Conservation (phyloP, 192 early-diverging fungal genomes). For the Phycomyces nitens region DNA sequence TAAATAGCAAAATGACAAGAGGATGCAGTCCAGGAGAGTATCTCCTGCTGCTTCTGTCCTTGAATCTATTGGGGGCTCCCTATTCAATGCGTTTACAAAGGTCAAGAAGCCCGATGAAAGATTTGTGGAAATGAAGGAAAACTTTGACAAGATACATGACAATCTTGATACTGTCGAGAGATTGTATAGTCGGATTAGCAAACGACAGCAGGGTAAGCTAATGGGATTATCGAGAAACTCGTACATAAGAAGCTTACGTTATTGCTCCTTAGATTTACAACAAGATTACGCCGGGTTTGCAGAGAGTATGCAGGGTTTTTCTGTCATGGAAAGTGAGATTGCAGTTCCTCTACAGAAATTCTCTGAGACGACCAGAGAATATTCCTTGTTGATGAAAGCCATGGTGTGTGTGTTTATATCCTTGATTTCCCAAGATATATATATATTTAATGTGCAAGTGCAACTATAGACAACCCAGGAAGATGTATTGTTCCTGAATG, state of each 20-base stretch:
- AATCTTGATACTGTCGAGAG: slow-evolving; percentile 85
- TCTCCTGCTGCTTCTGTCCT: slow-evolving; percentile 56
- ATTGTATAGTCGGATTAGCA: slow-evolving; percentile 70
- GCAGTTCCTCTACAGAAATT: slow-evolving; percentile 72
- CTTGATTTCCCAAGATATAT: neutral
- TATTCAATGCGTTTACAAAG: slow-evolving; percentile 89
- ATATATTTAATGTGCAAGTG: neutral
- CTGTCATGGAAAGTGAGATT: slow-evolving; percentile 83
- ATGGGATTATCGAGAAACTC: too few relatives aligned
- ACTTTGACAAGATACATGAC: slow-evolving; percentile 79
- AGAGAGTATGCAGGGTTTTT: slow-evolving; percentile 69
- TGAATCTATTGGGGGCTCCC: slow-evolving; percentile 78
- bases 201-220: slow-evolving; percentile 65
- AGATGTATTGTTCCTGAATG: slow-evolving; percentile 68
- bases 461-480: slow-evolving; percentile 54
- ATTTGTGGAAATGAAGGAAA: slow-evolving; percentile 81
- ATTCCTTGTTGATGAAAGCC: slow-evolving; percentile 61
- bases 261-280: slow-evolving; percentile 58
- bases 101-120: slow-evolving; percentile 83
- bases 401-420: slow-evolving; percentile 46
- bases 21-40: slow-evolving; percentile 37
- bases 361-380: slow-evolving; percentile 66
- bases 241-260: neutral
- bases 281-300: slow-evolving; percentile 78
- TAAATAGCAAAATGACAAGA: slow-evolving; percentile 48